phyloP scores from a whole-genome alignment of 2,329 filamentous ascomycete species.

The Rutstroemia sp. region DNA sequence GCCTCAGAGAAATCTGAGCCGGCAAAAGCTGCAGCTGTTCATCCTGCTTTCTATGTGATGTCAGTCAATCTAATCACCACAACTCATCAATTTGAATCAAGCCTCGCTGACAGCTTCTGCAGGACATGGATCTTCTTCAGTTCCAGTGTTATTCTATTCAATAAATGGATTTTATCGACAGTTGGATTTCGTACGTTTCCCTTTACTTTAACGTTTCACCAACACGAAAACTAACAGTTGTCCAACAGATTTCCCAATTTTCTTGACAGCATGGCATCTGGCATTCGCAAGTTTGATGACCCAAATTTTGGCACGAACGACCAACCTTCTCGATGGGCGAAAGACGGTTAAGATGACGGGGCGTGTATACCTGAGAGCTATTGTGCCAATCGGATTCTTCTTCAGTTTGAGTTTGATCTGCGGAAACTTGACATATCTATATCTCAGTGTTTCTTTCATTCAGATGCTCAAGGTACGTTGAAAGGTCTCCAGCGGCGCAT shows the following conservation, averaged over 20 bases:
- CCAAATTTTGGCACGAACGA: constrained; percentile 85
- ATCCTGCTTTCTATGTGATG: constrained; percentile 68
- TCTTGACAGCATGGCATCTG: constrained; percentile 95
- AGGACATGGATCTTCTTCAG: constrained; percentile 90
- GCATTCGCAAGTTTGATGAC: constrained; percentile 90
- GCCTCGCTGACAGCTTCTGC: constrained; percentile 11
- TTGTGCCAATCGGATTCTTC: constrained; percentile 90
- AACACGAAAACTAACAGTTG: background rate
- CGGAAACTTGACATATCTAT: constrained; percentile 91
- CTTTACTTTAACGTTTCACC: background rate
- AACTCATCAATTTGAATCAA: background rate
- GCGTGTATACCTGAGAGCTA: constrained; percentile 83
- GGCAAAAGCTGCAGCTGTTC: constrained; percentile 40
- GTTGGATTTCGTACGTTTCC: constrained; percentile 66
- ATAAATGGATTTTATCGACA: constrained; percentile 94
- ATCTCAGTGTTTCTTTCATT: constrained; percentile 93
- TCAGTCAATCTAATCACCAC: constrained; percentile 31
- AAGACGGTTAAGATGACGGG: constrained; percentile 98
- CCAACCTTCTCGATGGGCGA: constrained; percentile 81
- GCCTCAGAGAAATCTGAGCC: constrained; percentile 55
- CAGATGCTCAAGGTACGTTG: constrained; percentile 90
- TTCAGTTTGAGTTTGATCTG: constrained; percentile 96
- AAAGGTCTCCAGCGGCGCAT: background rate
- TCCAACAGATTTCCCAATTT: constrained; percentile 57
- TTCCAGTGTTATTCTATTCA: constrained; percentile 95